Evolutionary conservation across 2,329 filamentous ascomycete genomes (phyloP), one percentile per base, ranked within the genome.

Genomic region (Colletotrichum caudatum): DNA sequence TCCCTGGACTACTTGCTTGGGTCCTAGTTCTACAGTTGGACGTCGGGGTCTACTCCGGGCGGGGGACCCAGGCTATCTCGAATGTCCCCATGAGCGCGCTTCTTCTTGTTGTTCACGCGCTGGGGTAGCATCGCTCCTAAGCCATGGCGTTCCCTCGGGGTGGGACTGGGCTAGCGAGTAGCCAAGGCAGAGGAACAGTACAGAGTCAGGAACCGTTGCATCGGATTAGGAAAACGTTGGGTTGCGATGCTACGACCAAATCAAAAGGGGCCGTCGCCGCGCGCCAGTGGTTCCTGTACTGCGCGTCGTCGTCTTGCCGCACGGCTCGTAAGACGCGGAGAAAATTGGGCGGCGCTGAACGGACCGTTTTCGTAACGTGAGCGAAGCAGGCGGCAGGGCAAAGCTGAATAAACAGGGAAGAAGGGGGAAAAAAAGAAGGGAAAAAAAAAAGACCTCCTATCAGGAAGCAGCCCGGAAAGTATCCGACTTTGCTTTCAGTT

Each of bases 401-500:
- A n/a, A 41, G 39, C 37, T 14, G 16, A 18, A 41, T 29, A 29
- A 29, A 29, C 29, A 29, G 29, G 18, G 14, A 5, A 6, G 11
- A 41, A 16, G 3, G 4, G 5, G 12, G 5, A 18, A 53, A 29
- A 29, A 11, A 18, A 3, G n/a, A 56, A n/a, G n/a, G 14, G n/a
- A n/a, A 7, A 37, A 35, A 37, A 23, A 14, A 6, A 2, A 5
- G 18, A 4, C 7, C 16, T 46, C 8, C 5, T 46, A n/a, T 9
- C 1, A 48, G 20, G 46, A 57, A 50, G 64, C 68, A 37, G 64
- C 51, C 58, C 35, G 35, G 20, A 20, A 61, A 50, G 50, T 41
- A 50, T 51, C 50, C 39, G 67, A 70, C 33, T 46, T 12, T n/a
- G 41, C 58, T 35, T 23, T 37, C n/a, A 33, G 58, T n/a, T n/a